Base-by-base conservation (phyloP, 2,329 filamentous ascomycete genomes). In the Colletotrichum musae region DNA sequence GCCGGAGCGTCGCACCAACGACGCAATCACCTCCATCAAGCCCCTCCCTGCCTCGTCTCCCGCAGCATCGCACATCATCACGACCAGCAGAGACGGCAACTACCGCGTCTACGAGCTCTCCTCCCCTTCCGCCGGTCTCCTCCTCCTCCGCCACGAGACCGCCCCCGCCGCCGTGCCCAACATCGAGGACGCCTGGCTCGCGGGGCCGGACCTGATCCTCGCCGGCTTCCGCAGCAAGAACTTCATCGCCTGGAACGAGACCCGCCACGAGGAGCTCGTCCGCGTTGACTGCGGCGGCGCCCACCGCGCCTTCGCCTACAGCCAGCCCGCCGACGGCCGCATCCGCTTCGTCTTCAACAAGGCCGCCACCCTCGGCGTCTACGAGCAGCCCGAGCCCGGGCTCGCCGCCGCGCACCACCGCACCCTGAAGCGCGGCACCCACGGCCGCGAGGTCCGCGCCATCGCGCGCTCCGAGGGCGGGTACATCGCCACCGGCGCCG, bases 201-300 rank as follows among this genome's bases (percentile, higher is more conserved):
- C 74, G 43, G 66, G 71, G 10, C 78, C 51, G n/a, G 85, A 93
- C 54, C 82, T 97, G 1, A 83, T 94, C 32, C 82, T 97, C 13
- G 93, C 91, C 77, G 95, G 95, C 3, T 98, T 98, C 80, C 90
- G 89, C 64, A 90, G 92, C 76, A 94, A 90, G 71, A 85, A 89
- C 54, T 97, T 98, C 76, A 84, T 97, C 13, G 87, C 95, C 10
- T 96, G 93, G 89, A 93, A 97, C 77, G 90, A 93, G 76, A 90
- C 89, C 0, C 83, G 83, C 2, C 90, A 93, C 68, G 87, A 89
- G 64, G 92, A 95, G 74, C 79, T 95, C 16, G 88, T 92, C 63
- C 86, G 85, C 1, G 85, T 97, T 36, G 91, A 94, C 57, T 98
- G 95, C 76, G 95, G 95, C 64, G 95, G 95, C 41, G 91, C 91